phyloP scores from a whole-genome alignment of 2,329 filamentous ascomycete species.

The Xylaria sp. region DNA sequence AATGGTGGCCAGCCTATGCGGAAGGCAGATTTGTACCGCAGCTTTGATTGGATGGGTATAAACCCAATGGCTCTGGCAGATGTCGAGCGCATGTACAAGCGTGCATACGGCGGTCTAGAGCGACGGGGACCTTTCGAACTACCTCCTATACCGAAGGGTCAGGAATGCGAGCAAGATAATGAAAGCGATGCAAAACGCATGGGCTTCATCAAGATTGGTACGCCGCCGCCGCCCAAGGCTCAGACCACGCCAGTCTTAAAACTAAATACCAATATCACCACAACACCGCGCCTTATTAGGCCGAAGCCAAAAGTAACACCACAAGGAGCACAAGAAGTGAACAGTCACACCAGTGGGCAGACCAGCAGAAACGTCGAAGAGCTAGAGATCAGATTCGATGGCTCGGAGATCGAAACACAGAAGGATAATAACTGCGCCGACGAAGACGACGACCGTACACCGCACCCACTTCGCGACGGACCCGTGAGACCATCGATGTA shows the following conservation, averaged over 20 bases:
- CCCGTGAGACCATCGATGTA: conserved; percentile 37
- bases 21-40: conserved; percentile 63
- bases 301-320: conserved; percentile 40
- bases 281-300: conserved; percentile 40
- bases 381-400: conserved; percentile 42
- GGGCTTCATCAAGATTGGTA: conserved; percentile 35
- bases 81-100: conserved; percentile 67
- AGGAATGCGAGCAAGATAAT: conserved; percentile 42
- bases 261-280: conserved; percentile 46
- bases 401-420: conserved; percentile 39
- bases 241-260: conserved; percentile 45
- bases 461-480: conserved; percentile 37
- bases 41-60: conserved; percentile 69
- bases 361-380: conserved; percentile 17
- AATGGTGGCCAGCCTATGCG: conserved; percentile 62
- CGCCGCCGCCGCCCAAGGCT: conserved; percentile 36
- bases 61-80: conserved; percentile 62
- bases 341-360: neutral
- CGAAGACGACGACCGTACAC: conserved; percentile 48
- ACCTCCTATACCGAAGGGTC: conserved; percentile 38
- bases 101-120: conserved; percentile 64
- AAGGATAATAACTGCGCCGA: conserved; percentile 53
- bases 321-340: conserved; percentile 9
- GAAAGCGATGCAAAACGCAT: conserved; percentile 34
- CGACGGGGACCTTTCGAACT: conserved; percentile 59